These are phyloP conservation scores for Salvia hispanica DNA, from an alignment of 257 asterid species.

Conservation along the genomic window DNA sequence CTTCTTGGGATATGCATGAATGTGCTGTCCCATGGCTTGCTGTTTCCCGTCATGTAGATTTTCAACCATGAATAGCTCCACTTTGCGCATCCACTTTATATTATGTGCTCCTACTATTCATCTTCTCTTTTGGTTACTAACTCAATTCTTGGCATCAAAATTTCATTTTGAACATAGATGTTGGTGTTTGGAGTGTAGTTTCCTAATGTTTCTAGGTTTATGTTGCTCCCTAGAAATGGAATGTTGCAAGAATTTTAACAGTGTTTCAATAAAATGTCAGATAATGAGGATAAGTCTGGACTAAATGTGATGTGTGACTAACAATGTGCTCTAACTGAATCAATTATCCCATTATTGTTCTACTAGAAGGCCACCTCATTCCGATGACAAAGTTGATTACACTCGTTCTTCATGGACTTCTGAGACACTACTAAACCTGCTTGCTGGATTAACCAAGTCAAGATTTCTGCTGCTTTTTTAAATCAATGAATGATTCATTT, in stretches of 20 bases:
- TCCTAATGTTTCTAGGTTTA: neutral
- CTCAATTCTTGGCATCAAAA: neutral
- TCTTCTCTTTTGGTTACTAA: neutral
- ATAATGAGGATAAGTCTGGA: neutral
- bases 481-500: slow-evolving; percentile 10
- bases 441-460: neutral
- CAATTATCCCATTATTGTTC: slow-evolving; percentile 1
- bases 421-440: neutral
- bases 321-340: neutral
- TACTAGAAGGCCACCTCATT: neutral
- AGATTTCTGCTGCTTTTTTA: neutral
- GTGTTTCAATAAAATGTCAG: neutral
- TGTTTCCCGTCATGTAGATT: no score
- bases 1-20: neutral
- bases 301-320: slow-evolving; percentile 12
- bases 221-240: neutral
- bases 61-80: neutral
- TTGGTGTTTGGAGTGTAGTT: neutral
- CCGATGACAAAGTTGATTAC: slow-evolving; percentile 1
- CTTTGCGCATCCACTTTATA: neutral
- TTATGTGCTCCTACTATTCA: neutral
- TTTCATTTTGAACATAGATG: neutral
- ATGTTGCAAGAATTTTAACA: neutral
- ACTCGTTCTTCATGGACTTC: slow-evolving; percentile 13
- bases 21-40: neutral